Percentiles rank a stretch among this genome's conserved stretches.
phyloP scores from a whole-genome alignment of 1,284 basidiomycete species.

The Puccinia hordei region DNA sequence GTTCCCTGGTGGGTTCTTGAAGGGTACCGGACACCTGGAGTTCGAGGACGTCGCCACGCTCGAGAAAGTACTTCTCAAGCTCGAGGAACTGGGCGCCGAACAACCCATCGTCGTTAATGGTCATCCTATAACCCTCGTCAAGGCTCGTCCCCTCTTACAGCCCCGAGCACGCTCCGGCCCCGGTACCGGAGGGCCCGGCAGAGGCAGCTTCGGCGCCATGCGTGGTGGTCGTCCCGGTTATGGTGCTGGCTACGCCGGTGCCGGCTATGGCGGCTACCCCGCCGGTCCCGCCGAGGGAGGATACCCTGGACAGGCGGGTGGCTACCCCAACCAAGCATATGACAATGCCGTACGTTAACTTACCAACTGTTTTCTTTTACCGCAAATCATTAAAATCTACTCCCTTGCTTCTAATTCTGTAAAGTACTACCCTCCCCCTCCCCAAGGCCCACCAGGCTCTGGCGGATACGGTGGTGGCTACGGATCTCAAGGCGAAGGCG shows the following conservation, averaged over 20 bases:
- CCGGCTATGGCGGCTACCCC: conserved; percentile 29
- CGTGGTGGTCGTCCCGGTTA: neutral
- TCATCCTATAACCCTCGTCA: conserved; percentile 39
- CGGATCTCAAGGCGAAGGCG: conserved; percentile 28
- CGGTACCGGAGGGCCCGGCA: conserved; percentile 2
- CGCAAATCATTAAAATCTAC: neutral
- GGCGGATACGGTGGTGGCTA: conserved; percentile 31
- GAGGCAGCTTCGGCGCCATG: neutral
- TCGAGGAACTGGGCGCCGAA: conserved; percentile 21
- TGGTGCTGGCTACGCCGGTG: conserved; percentile 29
- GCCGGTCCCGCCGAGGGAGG: conserved; percentile 24
- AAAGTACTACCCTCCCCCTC: conserved; percentile 35
- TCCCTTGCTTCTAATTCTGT: neutral
- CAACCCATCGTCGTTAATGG: conserved; percentile 36
- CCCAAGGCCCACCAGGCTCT: conserved; percentile 11
- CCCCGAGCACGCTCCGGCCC: conserved; percentile 11
- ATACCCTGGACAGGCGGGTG: conserved; percentile 21
- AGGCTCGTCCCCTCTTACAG: conserved; percentile 38
- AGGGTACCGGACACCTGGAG: conserved; percentile 48
- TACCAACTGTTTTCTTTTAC: neutral
- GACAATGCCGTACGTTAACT: neutral
- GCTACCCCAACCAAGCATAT: conserved; percentile 18
- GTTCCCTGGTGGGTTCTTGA: conserved; percentile 47
- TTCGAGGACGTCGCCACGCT: conserved; percentile 17
- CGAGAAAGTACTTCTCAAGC: conserved; percentile 21